Base-by-base conservation (phyloP, 495 filamentous ascomycete species). In the Penicillium pancosmium region DNA sequence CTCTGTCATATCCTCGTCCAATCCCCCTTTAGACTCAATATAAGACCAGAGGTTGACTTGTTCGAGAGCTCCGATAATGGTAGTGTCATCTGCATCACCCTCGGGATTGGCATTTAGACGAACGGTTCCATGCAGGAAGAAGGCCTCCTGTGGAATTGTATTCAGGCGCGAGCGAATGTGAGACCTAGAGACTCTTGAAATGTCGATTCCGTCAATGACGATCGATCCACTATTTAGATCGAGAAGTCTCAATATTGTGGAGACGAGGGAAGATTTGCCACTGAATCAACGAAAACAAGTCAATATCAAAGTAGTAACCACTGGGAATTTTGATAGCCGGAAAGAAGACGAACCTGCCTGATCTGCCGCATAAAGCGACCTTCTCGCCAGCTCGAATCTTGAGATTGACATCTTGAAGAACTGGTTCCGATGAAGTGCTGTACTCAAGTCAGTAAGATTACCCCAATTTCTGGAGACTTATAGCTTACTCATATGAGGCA, bases 91-190 rank as follows among this genome's bases (percentile, higher is more conserved):
- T 1, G 55, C 52, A 31, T 58, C 67, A 8, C 52, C 59, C 36
- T 67, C 55, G 10, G 78, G 76, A 54, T 83, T 78, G 6, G 74
- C 59, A 43, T 85, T 84, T 16, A 74, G 67, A 23, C 82, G 74
- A 3, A 83, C 64, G 2, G 65, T 73, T 13, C 76, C 80, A 6
- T 63, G 62, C 0, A 82, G 51, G 25, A 80, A 76, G 56, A 81
- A 75, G 1, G 79, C 72, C 16, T 85, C 79, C 57, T 84, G 81
- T 1, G 77, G 70, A 7, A 84, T 71, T 1, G 76, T 61, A 43
- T 78, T 76, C 4, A 81, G 68, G 5, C 67, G 55, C 12, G 67
- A 67, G 9, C 77, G 69, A 13, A 78, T 54, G 25, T 49, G 54
- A 8, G 69, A 44, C 5, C 64, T 55, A 6, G 74, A 68, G 7